Base-by-base conservation (phyloP, 176 grass and related monocot genomes). In the Carex parvula region DNA sequence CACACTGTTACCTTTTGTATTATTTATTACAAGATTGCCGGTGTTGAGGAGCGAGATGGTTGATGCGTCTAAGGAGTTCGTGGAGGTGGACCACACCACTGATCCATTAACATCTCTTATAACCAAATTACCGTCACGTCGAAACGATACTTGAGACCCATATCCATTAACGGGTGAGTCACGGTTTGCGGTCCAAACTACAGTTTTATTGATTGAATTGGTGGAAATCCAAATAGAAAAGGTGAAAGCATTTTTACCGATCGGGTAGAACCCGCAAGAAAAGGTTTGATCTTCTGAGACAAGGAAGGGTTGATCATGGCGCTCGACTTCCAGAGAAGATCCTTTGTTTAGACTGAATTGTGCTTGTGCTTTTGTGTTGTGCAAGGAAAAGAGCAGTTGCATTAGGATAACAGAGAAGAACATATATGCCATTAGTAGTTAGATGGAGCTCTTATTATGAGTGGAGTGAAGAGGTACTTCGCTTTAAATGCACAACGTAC, bases 181-280 rank as follows among this genome's bases (percentile, higher is more conserved):
- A n/a, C 89, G 88, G 78, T 93, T 97, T 30, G 91, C 37, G 4
- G 37, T 39, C 37, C 37, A 39, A 39, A 39, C 37, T 39, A 39
- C 5, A 39, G 87, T 88, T 79, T 65, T 91, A 4, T 89, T 46
- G 0, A 24, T 16, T 20, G 87, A 70, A 41, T 77, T 65, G 6
- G 81, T 54, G 87, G 44, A 1, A 9, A 91, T 93, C 91, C 94
- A 97, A 46, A 97, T 88, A 15, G 94, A 89, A 64, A 93, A 97
- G 81, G 85, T 81, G 74, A 87, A 97, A 15, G 86, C 91, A 80
- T 89, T 97, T 15, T 53, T 7, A 76, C 91, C 89, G 41, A 88
- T 53, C 61, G 52, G 21, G 41, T 93, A 81, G 91, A 96, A 97
- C 62, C 94, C 91, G 22, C 87, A 91, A 11, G 87, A 85, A 64